Evolutionary conservation across 148 eudicot species (phyloP), one percentile per base, ranked within the genome.

Genomic region (Camellia granthamiana): DNA sequence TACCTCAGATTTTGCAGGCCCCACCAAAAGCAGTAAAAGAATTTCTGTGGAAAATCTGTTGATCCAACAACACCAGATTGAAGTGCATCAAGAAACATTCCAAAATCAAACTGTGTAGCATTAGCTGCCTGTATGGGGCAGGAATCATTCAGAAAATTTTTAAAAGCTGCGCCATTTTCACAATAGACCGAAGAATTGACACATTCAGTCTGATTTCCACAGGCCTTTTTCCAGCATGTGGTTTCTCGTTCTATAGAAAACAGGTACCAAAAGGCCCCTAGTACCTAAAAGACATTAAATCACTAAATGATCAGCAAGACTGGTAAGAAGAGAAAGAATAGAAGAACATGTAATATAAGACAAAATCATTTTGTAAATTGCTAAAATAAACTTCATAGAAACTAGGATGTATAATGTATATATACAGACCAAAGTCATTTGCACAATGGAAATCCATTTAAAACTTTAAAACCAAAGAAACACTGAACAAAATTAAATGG

Each of bases 211-310:
- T 7, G 74, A 72, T 80, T 83, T 76, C 72, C 66, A 81, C 97
- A 94, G 56, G 97, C 94, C n/a, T 76, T 66, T 42, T 72, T 83
- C 99, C 99, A 96, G 86, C 99, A 96, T 67, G 88, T 88, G 42
- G 91, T 88, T 85, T 92, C 93, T 62, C 97, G 84, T 83, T 96
- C 99, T 74, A 94, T 92, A 7, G 99, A 94, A 79, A 96, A 85
- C 80, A 93, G 82, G 88, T 96, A 94, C 98, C 99, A 96, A 86
- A 91, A 94, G 60, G 99, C 99, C 84, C 98, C 99, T 64, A 82
- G 84, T 44, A 82, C 81, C 84, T 82, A 46, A 54, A 60, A 82
- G 60, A 81, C 87, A 63, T 56, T 23, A 63, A 77, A 77, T 62
- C 72, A 77, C 44, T 47, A 6, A 44, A 71, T 62, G 6, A 77